These are phyloP conservation scores for Wickerhamomyces canadensis DNA, from an alignment of 805 yeast species.

Conservation along the genomic window DNA sequence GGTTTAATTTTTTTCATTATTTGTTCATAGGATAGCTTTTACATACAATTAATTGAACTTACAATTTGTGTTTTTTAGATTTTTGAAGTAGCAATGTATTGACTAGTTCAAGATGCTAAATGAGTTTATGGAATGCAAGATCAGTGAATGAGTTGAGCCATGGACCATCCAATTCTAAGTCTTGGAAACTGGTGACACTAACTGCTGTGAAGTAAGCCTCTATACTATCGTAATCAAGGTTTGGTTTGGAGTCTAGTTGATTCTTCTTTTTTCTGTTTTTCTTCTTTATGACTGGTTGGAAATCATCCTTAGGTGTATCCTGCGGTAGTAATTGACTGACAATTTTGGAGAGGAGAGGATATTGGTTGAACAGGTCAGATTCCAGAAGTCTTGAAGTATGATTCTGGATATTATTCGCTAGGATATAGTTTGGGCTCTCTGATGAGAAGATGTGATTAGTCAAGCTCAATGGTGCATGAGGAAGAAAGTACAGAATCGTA, in stretches of 20 bases:
- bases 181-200: conserved; percentile 16
- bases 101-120: too few relatives aligned
- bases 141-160: conserved; percentile 54
- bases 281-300: conserved; percentile 20
- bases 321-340: conserved; percentile 9
- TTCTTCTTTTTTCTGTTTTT: conserved; percentile 23
- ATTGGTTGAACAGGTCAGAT: conserved; percentile 35
- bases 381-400: conserved; percentile 51
- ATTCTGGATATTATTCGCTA: conserved; percentile 47
- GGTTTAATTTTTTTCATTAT: too few relatives aligned
- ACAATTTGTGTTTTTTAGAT: too few relatives aligned
- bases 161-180: conserved; percentile 26
- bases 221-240: conserved; percentile 26
- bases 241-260: conserved; percentile 23
- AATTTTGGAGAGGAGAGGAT: conserved; percentile 39
- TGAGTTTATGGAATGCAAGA: conserved; percentile 38
- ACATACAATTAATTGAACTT: too few relatives aligned
- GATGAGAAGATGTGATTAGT: conserved; percentile 35
- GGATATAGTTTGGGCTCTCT: conserved; percentile 32
- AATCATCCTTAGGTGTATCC: conserved; percentile 12
- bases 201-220: conserved; percentile 29
- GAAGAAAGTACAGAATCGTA: conserved; percentile 50
- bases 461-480: conserved; percentile 65
- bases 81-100: too few relatives aligned
- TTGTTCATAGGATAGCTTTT: too few relatives aligned